Evolutionary conservation across 2,329 filamentous ascomycete species (phyloP).

Genomic region (Apiospora hydei): DNA sequence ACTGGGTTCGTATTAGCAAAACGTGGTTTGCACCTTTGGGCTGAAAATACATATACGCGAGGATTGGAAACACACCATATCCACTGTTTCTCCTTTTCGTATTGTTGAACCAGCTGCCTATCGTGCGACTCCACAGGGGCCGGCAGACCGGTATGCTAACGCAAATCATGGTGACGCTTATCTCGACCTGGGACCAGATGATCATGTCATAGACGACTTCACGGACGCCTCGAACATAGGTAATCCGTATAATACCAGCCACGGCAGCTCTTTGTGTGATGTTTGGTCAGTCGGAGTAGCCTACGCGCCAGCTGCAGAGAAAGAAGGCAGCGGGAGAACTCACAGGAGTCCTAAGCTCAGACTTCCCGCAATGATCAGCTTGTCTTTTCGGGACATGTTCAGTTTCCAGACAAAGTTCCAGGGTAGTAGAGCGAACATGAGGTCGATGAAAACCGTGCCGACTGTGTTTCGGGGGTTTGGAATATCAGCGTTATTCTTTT

Average conservation of each 20-base stretch:
- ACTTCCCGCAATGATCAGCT: constrained; percentile 8
- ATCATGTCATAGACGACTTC: constrained; percentile 9
- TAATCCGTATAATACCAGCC: not conserved
- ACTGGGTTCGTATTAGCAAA: not conserved
- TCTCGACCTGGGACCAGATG: constrained; percentile 5
- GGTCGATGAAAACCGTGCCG: not conserved
- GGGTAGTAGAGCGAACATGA: not conserved
- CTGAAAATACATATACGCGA: accelerated
- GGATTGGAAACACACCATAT: not conserved
- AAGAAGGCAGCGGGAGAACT: not conserved
- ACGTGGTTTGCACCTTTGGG: not conserved
- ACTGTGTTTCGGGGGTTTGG: not conserved
- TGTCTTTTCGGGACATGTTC: constrained; percentile 13
- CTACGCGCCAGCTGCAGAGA: no score
- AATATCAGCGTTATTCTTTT: not conserved
- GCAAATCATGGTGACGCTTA: not conserved
- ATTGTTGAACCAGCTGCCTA: not conserved
- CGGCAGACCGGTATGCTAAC: constrained; percentile 1
- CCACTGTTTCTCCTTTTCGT: constrained; percentile 8
- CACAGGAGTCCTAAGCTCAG: not conserved
- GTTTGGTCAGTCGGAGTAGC: not conserved
- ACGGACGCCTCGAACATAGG: not conserved
- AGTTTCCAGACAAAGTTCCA: constrained; percentile 17
- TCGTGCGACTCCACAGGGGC: not conserved
- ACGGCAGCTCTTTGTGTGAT: not conserved